Evolutionary conservation across 768 basidiomycete genomes (phyloP), one percentile per base, ranked within the genome.

Genomic region (Tulasnella sp.): DNA sequence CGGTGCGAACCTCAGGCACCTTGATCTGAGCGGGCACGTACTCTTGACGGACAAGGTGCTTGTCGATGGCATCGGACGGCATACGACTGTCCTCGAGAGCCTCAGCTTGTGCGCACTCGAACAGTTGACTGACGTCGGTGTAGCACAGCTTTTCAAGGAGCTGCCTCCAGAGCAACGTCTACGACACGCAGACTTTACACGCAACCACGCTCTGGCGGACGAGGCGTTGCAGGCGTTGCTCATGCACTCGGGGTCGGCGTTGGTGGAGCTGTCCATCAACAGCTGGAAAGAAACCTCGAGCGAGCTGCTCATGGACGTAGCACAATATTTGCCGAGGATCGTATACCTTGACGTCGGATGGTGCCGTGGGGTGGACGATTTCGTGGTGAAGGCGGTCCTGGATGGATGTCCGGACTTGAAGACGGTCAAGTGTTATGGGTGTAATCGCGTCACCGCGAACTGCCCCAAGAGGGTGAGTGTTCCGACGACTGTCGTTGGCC

Each of bases 281-380:
- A 83, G 86, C 2, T 81, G 86, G 80, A 83, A 83, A 65, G 76
- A 76, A 3, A 73, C 79, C 0, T 73, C 75, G 0, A 71, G 74
- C 32, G 77, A 78, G 11, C 68, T 71, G 1, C 66, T 86, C 27
- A 59, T 58, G 49, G 39, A 58, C 12, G 66, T 78, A 21, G 66
- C 68, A 40, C 65, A 66, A 71, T 67, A 35, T 8, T 72, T 68
- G 14, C 65, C 62, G 5, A 46, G 35, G 27, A 27, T 57, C 9
- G 19, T 2, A 69, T 74, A 34, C 60, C 94, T 97, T 37, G 86
- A 98, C 65, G 69, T 92, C 2, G 84, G 92, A 1, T 98, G 85
- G 78, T 91, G 91, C 63, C 72, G 93, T 46, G 75, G 77, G 19
- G 74, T 86, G 37, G 84, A 92, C 58, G 85, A 98, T 68, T 92